Base-by-base conservation (phyloP, 345 rosid species). In the Excoecaria agallocha region DNA sequence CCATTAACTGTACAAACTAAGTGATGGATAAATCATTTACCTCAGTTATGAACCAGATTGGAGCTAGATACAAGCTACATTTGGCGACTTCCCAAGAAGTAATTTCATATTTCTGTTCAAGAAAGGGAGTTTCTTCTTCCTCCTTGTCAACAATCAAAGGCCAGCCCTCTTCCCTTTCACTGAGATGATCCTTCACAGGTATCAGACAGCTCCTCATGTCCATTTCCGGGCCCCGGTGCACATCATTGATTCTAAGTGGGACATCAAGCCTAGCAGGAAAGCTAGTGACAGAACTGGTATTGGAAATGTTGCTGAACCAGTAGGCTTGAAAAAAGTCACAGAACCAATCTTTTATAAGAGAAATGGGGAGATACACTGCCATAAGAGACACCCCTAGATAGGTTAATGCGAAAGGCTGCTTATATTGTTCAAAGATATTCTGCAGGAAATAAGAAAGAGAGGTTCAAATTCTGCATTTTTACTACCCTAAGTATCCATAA, bases 31-130 rank as follows among this genome's bases (percentile, higher is more conserved):
- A 39, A 39, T 48, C 51, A 43, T 12, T 73, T 71, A 88, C 94
- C 90, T 89, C 91, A 16, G 91, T 82, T 12, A 72, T 12, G 76
- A 89, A 89, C 94, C 94, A 89, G 73, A 88, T 20, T n/a, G 94
- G 94, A 63, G 91, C 70, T 17, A 89, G 87, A 79, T 73, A 86
- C 15, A 88, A 83, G 54, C 94, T 76, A 65, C 82, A 81, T 73
- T 81, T 87, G 37, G 76, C 84, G 72, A 80, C 75, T 51, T 75
- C 89, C 87, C 84, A 76, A 20, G 86, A 77, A 72, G 41, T 76
- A 68, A 66, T 68, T 64, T 80, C 71, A 13, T 74, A 46, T 20
- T 55, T 69, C 52, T 52, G 63, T 55, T 52, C 73, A 25, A 75
- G 30, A 74, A 83, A 76, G 0, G 24, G 64, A 67, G 74, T 66